Conservation (phyloP, 768 basidiomycete genomes). For the Mycena floridula region DNA sequence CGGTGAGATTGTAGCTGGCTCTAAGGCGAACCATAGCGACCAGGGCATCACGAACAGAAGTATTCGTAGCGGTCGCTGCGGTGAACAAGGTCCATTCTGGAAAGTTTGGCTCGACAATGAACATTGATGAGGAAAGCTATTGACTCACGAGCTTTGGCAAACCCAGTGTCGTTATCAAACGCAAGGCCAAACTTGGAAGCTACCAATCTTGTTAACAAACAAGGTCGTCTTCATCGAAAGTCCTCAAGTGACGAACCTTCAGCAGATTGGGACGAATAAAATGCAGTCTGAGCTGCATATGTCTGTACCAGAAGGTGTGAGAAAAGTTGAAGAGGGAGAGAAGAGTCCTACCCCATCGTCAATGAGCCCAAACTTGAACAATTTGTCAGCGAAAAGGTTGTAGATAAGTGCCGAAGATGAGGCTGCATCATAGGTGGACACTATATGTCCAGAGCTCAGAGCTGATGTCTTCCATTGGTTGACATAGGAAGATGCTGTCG, state of each 20-base stretch:
- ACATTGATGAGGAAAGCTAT: not conserved
- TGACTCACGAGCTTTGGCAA: not conserved
- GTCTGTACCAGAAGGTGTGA: too few relatives aligned
- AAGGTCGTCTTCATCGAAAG: not conserved
- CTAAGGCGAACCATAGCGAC: not conserved
- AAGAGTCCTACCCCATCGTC: constrained; percentile 1
- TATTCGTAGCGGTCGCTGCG: not conserved
- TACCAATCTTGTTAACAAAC: not conserved
- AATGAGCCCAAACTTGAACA: constrained; percentile 20
- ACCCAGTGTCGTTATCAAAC: not conserved
- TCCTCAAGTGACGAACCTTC: not conserved
- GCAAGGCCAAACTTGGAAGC: not conserved
- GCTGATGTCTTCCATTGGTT: too few relatives aligned
- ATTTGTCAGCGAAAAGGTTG: constrained; percentile 5
- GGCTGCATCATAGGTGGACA: too few relatives aligned
- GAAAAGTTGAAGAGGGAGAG: not conserved
- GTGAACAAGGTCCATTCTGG: not conserved
- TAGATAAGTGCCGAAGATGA: too few relatives aligned
- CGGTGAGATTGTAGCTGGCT: not conserved
- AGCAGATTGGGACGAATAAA: not conserved
- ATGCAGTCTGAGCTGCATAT: too few relatives aligned
- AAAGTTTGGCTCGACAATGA: not conserved
- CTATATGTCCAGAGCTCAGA: too few relatives aligned
- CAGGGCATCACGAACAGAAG: not conserved
- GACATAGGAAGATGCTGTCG: too few relatives aligned